phyloP scores from a whole-genome alignment of 257 asterid genomes.

The Hygrophila difformis region DNA sequence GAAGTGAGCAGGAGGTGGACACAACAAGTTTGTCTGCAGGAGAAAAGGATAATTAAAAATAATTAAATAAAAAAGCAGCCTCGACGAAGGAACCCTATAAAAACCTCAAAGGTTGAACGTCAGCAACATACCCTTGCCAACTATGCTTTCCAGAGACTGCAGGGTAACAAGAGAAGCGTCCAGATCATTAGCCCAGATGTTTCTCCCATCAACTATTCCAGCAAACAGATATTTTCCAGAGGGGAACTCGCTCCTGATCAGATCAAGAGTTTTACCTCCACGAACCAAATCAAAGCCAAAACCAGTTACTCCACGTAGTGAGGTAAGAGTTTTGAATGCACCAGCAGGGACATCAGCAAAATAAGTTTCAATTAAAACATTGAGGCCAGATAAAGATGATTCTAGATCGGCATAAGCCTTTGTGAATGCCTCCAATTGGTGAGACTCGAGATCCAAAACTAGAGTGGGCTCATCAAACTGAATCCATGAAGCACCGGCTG shows the following conservation, averaged over 20 bases:
- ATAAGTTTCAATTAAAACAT: constrained; percentile 39
- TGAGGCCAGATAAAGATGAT: constrained; percentile 42
- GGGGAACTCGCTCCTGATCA: constrained; percentile 59
- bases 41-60: background rate
- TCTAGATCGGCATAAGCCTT: constrained; percentile 36
- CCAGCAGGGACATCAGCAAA: constrained; percentile 48
- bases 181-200: constrained; percentile 78
- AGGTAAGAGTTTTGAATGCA: constrained; percentile 43
- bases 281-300: constrained; percentile 57
- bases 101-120: background rate
- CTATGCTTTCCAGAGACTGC: constrained; percentile 48
- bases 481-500: constrained; percentile 42
- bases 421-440: constrained; percentile 37
- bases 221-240: constrained; percentile 61
- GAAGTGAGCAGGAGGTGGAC: constrained; percentile 63
- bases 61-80: too few relatives aligned
- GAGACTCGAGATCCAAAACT: constrained; percentile 40
- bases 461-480: constrained; percentile 49
- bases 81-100: background rate
- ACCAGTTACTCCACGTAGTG: constrained; percentile 38
- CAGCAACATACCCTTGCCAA: constrained; percentile 44
- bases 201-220: constrained; percentile 78
- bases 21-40: constrained; percentile 68
- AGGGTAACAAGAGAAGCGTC: constrained; percentile 45
- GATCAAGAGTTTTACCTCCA: constrained; percentile 53